These are phyloP conservation scores for Annulohypoxylon stygium DNA, from an alignment of 495 filamentous ascomycete genomes.

Conservation along the genomic window DNA sequence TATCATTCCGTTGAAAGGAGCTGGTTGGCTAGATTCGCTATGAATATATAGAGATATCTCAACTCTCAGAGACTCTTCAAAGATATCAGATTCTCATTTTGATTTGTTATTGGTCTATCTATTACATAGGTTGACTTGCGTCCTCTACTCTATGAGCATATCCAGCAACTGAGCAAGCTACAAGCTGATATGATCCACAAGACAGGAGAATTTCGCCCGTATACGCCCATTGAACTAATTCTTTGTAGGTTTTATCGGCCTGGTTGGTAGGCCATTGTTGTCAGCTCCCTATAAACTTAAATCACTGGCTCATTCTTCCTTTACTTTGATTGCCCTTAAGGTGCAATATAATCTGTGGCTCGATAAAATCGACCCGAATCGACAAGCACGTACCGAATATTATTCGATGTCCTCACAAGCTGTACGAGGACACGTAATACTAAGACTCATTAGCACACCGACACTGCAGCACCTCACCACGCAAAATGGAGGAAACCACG, in stretches of 20 bases:
- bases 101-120: not conserved
- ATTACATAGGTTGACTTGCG: slow-evolving; percentile 13
- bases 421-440: slow-evolving; percentile 55
- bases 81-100: not conserved
- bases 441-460: slow-evolving; percentile 26
- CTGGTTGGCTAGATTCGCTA: not conserved
- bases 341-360: no score
- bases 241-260: no score
- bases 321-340: no score
- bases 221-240: not conserved
- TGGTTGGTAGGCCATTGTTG: no score
- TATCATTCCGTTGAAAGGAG: no score
- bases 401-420: slow-evolving; percentile 20
- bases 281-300: no score
- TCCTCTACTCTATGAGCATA: slow-evolving; percentile 17
- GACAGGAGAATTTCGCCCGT: not conserved
- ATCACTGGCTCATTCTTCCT: no score
- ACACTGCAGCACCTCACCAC: not conserved
- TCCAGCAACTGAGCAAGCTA: slow-evolving; percentile 18
- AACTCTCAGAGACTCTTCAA: no score
- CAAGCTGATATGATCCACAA: not conserved
- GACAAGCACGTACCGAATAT: not conserved
- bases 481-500: not conserved
- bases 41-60: not conserved
- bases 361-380: not conserved